phyloP scores from a whole-genome alignment of 116 monocot genomes.

The Posidonia oceanica region DNA sequence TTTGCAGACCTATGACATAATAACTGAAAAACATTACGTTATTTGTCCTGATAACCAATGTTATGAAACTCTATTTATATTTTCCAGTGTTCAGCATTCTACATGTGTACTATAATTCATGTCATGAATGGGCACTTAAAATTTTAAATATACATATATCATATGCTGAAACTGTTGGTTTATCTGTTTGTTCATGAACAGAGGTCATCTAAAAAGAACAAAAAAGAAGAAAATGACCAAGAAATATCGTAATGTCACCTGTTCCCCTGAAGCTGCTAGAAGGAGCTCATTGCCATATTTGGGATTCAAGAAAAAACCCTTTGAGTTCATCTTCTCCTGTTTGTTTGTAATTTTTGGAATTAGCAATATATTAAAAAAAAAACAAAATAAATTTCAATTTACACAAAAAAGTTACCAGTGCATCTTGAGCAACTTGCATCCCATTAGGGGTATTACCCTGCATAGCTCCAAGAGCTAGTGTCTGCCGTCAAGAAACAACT shows the following conservation, averaged over 20 bases:
- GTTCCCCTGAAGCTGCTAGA: conserved; percentile 75
- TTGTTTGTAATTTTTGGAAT: not conserved
- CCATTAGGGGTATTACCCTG: conserved; percentile 59
- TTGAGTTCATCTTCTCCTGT: conserved; percentile 79
- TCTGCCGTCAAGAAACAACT: conserved; percentile 19
- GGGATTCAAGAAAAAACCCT: conserved; percentile 69
- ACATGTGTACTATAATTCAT: too few species aligned
- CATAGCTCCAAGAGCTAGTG: conserved; percentile 78
- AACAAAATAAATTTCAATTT: not conserved
- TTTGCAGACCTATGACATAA: too few species aligned
- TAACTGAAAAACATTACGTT: too few species aligned
- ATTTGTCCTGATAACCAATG: too few species aligned
- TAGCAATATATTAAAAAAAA: conserved; percentile 3
- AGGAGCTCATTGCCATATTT: conserved; percentile 83
- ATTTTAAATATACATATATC: too few species aligned
- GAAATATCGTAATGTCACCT: conserved; percentile 24
- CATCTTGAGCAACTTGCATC: conserved; percentile 81
- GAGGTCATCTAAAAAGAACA: not conserved
- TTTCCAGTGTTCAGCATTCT: too few species aligned
- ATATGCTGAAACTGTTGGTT: too few species aligned
- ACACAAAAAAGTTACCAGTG: conserved; percentile 31
- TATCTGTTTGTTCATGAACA: too few species aligned
- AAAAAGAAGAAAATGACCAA: not conserved
- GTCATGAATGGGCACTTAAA: too few species aligned
- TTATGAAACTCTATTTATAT: too few species aligned